Conservation (phyloP, 1,139 yeast species). For the Entelexis sorbosivorans region DNA sequence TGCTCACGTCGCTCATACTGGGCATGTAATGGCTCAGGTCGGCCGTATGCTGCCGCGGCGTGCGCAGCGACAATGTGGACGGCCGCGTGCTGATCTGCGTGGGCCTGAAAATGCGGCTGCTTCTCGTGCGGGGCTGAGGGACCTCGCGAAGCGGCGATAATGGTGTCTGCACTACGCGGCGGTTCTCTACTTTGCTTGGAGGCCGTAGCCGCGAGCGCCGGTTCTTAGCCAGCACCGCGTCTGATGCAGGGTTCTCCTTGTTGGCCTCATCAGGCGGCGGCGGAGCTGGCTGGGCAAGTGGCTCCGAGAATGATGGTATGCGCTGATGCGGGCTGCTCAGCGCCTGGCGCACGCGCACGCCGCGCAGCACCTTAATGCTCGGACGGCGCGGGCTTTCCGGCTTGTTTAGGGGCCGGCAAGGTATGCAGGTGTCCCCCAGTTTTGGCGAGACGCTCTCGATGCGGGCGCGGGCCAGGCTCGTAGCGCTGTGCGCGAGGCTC, state of each 20-base stretch:
- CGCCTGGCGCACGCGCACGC: constrained; percentile 7
- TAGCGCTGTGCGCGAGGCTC: background rate
- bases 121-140: background rate
- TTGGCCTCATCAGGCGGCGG: background rate
- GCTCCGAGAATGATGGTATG: constrained; percentile 2
- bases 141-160: background rate
- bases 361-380: constrained; percentile 9
- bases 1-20: background rate
- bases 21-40: background rate
- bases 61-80: background rate
- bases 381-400: constrained; percentile 6
- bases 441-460: too few species aligned
- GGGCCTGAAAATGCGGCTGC: constrained; percentile 6
- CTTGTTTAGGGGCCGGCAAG: background rate
- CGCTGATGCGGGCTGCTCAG: background rate
- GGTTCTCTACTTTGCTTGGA: constrained; percentile 10
- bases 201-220: constrained; percentile 5
- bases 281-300: background rate
- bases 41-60: background rate
- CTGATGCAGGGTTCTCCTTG: background rate
- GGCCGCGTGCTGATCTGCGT: constrained; percentile 1
- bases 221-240: background rate
- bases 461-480: too few species aligned
- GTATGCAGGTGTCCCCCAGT: too few species aligned
- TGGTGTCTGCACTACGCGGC: constrained; percentile 1